Conservation (phyloP, 352 stramenopile genomes). For the Thalassiosira pacifica region DNA sequence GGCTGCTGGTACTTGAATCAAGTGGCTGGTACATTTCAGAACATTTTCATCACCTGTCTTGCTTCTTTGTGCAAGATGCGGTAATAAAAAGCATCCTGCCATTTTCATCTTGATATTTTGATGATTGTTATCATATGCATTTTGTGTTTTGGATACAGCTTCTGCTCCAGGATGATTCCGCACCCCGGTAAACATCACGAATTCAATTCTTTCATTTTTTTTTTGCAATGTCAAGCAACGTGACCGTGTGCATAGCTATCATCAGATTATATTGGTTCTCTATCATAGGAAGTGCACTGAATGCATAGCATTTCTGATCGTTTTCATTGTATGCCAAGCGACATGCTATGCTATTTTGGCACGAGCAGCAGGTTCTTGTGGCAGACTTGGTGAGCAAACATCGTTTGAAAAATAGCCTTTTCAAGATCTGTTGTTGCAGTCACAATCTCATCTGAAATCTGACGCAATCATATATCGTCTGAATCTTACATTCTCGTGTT, state of each 20-base stretch:
- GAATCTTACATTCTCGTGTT: not conserved
- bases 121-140: constrained; percentile 14
- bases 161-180: not conserved
- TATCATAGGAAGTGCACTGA: not conserved
- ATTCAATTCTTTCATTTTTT: not conserved
- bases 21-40: constrained; percentile 18
- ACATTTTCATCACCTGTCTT: not conserved
- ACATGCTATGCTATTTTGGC: not conserved
- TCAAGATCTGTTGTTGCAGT: not conserved
- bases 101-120: constrained; percentile 11
- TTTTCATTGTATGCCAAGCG: not conserved
- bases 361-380: not conserved
- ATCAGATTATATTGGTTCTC: not conserved
- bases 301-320: not conserved
- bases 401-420: not conserved
- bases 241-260: not conserved
- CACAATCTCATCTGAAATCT: not conserved
- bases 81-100: not conserved
- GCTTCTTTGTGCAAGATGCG: not conserved
- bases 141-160: not conserved
- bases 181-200: not conserved
- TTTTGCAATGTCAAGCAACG: no score
- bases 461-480: not conserved
- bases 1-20: not conserved
- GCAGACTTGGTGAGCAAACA: not conserved